These are phyloP conservation scores for Tolypocladium cylindrosporum DNA, from an alignment of 2,329 filamentous ascomycete genomes.

Conservation along the genomic window DNA sequence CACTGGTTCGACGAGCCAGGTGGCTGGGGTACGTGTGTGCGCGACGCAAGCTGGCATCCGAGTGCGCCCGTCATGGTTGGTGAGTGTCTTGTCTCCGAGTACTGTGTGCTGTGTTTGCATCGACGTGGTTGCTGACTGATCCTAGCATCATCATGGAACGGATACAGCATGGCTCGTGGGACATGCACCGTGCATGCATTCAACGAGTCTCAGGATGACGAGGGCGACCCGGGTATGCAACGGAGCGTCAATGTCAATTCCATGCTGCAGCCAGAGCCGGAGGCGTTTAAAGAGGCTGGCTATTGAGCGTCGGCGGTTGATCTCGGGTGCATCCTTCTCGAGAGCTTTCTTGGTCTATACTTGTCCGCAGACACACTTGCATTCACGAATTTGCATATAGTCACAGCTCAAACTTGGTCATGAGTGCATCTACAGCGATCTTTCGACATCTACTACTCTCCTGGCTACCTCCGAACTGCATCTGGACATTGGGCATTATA, in stretches of 20 bases:
- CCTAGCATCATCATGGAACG: constrained; percentile 73
- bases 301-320: neutral
- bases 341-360: neutral
- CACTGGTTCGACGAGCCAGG: constrained; percentile 46
- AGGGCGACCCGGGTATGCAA: constrained; percentile 51
- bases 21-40: constrained; percentile 67
- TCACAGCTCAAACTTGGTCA: neutral
- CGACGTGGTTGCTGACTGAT: neutral
- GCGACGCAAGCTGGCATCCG: constrained; percentile 88
- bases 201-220: constrained; percentile 54
- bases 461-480: neutral
- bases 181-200: constrained; percentile 72
- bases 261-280: constrained; percentile 35
- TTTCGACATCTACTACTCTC: neutral
- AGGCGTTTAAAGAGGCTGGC: constrained; percentile 8
- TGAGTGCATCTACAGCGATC: neutral
- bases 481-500: no score
- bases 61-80: constrained; percentile 67
- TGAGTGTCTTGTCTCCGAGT: constrained; percentile 21
- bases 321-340: neutral
- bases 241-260: constrained; percentile 54
- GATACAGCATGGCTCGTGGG: constrained; percentile 60
- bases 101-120: neutral
- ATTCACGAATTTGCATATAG: neutral
- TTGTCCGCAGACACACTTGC: neutral